These are phyloP conservation scores for Pyracantha coccinea DNA, from an alignment of 331 rosid genomes.

Conservation along the genomic window DNA sequence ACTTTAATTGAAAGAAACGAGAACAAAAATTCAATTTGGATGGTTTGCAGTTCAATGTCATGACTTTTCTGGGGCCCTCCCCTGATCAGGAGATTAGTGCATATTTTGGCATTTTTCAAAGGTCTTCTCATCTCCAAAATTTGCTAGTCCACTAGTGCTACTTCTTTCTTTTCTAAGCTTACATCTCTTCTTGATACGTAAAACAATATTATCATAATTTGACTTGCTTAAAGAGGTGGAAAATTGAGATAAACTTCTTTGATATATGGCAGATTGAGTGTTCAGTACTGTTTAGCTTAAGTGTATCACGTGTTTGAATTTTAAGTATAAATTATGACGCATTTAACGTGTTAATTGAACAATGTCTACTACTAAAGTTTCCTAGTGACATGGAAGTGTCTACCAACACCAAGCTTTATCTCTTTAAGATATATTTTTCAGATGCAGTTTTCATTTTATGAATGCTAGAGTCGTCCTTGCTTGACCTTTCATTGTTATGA, in stretches of 20 bases:
- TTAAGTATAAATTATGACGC: not conserved
- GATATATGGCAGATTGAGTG: not conserved
- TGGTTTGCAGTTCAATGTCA: not conserved
- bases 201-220: not conserved
- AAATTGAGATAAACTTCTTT: not conserved
- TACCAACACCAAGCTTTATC: not conserved
- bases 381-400: not conserved
- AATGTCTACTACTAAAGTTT: not conserved
- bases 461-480: not conserved
- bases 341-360: not conserved
- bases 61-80: not conserved
- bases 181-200: not conserved
- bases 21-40: constrained; percentile 10
- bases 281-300: not conserved
- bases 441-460: not conserved
- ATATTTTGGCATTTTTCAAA: not conserved
- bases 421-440: not conserved
- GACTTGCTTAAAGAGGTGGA: not conserved
- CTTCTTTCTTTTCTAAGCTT: not conserved
- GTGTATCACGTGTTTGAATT: not conserved
- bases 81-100: not conserved
- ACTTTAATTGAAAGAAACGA: not conserved
- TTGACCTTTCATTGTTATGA: constrained; percentile 7
- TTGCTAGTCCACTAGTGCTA: not conserved
- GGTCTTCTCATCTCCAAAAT: constrained; percentile 6